Percentiles rank a stretch among this genome's conserved stretches.
Conservation (phyloP, 1,139 yeast genomes). For the Neolecta irregularis region DNA sequence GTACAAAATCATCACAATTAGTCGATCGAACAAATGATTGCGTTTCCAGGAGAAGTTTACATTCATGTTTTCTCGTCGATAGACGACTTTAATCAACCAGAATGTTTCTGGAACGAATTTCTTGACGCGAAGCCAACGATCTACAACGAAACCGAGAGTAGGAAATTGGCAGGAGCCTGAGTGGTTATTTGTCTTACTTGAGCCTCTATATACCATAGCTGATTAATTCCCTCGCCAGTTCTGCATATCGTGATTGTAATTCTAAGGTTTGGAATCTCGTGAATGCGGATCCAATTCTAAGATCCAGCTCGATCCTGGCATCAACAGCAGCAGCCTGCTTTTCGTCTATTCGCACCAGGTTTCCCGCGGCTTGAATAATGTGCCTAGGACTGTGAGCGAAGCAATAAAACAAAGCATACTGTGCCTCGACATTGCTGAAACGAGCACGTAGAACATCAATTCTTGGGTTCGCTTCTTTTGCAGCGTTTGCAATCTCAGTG, state of each 20-base stretch:
- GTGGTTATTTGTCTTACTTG: slow-evolving; percentile 40
- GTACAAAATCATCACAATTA: slow-evolving; percentile 46
- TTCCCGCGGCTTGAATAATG: slow-evolving; percentile 54
- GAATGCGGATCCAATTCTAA: slow-evolving; percentile 78
- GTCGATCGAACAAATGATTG: slow-evolving; percentile 55
- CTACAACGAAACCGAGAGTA: slow-evolving; percentile 93
- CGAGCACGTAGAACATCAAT: slow-evolving; percentile 51
- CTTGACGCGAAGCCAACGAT: slow-evolving; percentile 62
- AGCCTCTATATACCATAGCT: slow-evolving; percentile 22
- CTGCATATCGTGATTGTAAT: slow-evolving; percentile 25
- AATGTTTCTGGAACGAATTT: slow-evolving; percentile 61
- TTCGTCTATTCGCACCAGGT: slow-evolving; percentile 50
- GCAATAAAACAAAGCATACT: slow-evolving; percentile 7
- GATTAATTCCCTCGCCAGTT: slow-evolving; percentile 16
- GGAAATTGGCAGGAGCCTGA: slow-evolving; percentile 91
- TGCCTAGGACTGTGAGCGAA: slow-evolving; percentile 30
- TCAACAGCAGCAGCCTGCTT: slow-evolving; percentile 68
- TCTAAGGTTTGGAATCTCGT: slow-evolving; percentile 57
- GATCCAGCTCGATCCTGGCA: slow-evolving; percentile 73
- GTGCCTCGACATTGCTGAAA: slow-evolving; percentile 71
- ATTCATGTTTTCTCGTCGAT: slow-evolving; percentile 22
- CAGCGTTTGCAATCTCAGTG: slow-evolving; percentile 60
- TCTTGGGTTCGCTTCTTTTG: slow-evolving; percentile 37
- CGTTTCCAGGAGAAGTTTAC: slow-evolving; percentile 50
- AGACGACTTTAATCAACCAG: slow-evolving; percentile 51